Percentiles rank a stretch among this genome's conserved stretches.
These are phyloP conservation scores for Juglanconis sp. DNA, from an alignment of 2,329 filamentous ascomycete genomes.

Conservation along the genomic window DNA sequence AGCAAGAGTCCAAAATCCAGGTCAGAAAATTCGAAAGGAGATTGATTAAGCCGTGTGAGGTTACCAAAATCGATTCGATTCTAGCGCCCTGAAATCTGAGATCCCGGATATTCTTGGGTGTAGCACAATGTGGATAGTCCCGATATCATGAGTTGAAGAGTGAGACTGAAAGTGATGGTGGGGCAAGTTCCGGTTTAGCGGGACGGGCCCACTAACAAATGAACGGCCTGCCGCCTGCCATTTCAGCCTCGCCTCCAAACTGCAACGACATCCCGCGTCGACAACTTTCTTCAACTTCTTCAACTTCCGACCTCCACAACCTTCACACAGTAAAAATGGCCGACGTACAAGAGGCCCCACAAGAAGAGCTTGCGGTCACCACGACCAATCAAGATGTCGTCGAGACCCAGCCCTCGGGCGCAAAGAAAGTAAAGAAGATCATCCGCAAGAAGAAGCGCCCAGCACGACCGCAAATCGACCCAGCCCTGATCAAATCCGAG, in stretches of 20 bases:
- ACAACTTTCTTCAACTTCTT: not conserved
- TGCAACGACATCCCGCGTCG: not conserved
- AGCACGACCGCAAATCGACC: conserved; percentile 86
- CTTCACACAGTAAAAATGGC: conserved; percentile 21
- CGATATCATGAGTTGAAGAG: not conserved
- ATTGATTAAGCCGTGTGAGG: no score
- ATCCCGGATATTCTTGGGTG: not conserved
- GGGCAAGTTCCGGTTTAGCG: not conserved
- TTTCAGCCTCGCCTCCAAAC: conserved; percentile 5
- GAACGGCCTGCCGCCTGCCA: not conserved
- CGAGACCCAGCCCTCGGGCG: conserved; percentile 34
- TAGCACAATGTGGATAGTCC: not conserved
- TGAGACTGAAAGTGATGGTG: not conserved
- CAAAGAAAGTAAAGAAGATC: conserved; percentile 80
- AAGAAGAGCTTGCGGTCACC: conserved; percentile 32
- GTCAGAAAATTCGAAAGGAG: no score
- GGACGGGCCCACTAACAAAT: not conserved
- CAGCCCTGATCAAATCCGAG: conserved; percentile 76
- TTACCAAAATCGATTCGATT: no score
- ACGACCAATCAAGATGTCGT: conserved; percentile 43
- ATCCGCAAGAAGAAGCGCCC: conserved; percentile 87
- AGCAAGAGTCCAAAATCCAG: not conserved
- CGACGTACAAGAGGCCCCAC: conserved; percentile 19
- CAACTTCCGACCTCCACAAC: not conserved
- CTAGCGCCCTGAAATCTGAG: no score